Conservation (phyloP, 768 basidiomycete genomes). For the Naganishia vaughanmartiniae region DNA sequence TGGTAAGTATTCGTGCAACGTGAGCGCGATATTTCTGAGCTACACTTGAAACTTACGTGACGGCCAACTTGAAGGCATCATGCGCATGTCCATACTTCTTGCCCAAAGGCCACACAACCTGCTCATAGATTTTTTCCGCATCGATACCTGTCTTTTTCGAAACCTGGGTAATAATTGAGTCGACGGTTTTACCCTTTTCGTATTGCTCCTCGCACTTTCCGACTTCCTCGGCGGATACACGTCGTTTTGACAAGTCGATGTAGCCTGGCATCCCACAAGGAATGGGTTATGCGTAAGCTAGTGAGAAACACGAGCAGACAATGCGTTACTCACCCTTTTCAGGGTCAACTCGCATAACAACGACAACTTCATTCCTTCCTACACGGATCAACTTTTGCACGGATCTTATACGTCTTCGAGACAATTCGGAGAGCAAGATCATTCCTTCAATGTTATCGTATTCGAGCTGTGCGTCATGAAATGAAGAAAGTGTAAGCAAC, state of each 20-base stretch:
- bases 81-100: constrained; percentile 91
- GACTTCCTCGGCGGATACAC: constrained; percentile 96
- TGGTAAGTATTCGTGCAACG: background rate
- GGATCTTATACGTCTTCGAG: constrained; percentile 88
- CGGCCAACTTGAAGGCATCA: constrained; percentile 95
- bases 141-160: constrained; percentile 54
- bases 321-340: constrained; percentile 73
- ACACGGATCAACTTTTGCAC: constrained; percentile 98
- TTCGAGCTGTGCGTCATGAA: constrained; percentile 65
- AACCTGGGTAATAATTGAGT: constrained; percentile 57
- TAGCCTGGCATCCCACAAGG: constrained; percentile 64
- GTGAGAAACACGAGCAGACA: background rate
- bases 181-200: constrained; percentile 95
- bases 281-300: background rate
- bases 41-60: constrained; percentile 64
- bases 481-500: background rate
- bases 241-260: constrained; percentile 96
- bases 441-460: constrained; percentile 99
- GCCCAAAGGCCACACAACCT: constrained; percentile 88
- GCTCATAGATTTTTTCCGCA: constrained; percentile 81
- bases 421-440: constrained; percentile 98
- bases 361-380: constrained; percentile 96
- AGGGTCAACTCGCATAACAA: constrained; percentile 95
- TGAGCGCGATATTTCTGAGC: no score
- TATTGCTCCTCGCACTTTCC: constrained; percentile 98